Percentiles rank a stretch among this genome's conserved stretches.
These are phyloP conservation scores for Takashimella tepidaria DNA, from an alignment of 1,284 basidiomycete genomes.

Conservation along the genomic window DNA sequence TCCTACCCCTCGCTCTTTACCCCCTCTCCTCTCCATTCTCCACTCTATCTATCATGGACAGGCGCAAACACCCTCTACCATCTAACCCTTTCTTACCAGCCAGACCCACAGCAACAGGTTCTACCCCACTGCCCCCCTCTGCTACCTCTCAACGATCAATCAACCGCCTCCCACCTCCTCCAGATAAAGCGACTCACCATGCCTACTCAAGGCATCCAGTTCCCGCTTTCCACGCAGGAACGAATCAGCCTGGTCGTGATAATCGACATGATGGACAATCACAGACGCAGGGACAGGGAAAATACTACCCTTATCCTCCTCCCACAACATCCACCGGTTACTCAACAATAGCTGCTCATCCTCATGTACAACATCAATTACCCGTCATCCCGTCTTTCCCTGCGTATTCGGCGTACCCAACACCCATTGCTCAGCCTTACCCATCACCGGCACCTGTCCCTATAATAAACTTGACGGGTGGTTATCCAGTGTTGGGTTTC, in stretches of 20 bases:
- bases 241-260: too few species aligned
- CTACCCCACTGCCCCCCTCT: background rate
- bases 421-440: background rate
- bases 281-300: background rate
- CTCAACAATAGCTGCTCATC: background rate
- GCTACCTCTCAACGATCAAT: background rate
- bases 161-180: background rate
- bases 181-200: background rate
- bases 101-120: background rate
- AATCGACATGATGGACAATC: background rate
- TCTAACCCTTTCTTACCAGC: background rate
- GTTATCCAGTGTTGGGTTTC: background rate
- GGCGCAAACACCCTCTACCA: background rate
- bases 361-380: background rate
- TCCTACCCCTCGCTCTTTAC: background rate
- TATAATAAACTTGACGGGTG: conserved; percentile 4
- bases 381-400: background rate
- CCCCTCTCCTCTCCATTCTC: background rate
- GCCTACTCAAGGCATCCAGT: background rate
- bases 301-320: too few species aligned
- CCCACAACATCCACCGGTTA: too few species aligned
- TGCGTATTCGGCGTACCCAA: background rate
- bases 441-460: background rate
- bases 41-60: background rate
- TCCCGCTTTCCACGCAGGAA: background rate